phyloP scores from a whole-genome alignment of 805 yeast genomes.

The Hanseniaspora thailandica region DNA sequence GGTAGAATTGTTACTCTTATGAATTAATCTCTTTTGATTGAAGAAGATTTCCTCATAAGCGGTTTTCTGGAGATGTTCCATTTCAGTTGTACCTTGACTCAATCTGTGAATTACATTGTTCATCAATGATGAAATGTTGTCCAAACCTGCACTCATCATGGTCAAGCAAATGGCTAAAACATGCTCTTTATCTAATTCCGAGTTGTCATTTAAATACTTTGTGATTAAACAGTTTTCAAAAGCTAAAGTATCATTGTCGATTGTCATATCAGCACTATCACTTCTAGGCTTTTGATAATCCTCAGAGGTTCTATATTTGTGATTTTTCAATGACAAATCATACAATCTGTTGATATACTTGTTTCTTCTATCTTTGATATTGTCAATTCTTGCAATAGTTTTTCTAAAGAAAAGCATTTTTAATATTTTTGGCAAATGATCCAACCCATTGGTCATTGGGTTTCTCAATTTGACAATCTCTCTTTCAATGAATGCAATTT shows the following conservation, averaged over 20 bases:
- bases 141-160: constrained; percentile 13
- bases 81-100: not conserved
- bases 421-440: constrained; percentile 1
- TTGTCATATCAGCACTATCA: not conserved
- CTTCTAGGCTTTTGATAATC: not conserved
- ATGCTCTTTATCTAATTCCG: not conserved
- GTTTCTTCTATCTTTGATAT: constrained; percentile 1
- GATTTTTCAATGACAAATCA: not conserved
- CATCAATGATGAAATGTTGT: not conserved
- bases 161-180: constrained; percentile 8
- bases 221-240: constrained; percentile 2
- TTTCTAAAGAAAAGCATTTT: not conserved
- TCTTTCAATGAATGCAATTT: constrained; percentile 7
- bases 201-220: not conserved
- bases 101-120: not conserved
- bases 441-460: constrained; percentile 1
- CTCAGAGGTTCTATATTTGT: not conserved
- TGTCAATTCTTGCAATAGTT: not conserved
- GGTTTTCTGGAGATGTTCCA: not conserved
- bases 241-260: not conserved
- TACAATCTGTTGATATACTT: not conserved
- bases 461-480: constrained; percentile 9
- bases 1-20: not conserved
- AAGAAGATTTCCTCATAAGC: not conserved
- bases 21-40: not conserved